Evolutionary conservation across 768 basidiomycete genomes (phyloP), one percentile per base, ranked within the genome.

Genomic region (Amanita pallidorosea): DNA sequence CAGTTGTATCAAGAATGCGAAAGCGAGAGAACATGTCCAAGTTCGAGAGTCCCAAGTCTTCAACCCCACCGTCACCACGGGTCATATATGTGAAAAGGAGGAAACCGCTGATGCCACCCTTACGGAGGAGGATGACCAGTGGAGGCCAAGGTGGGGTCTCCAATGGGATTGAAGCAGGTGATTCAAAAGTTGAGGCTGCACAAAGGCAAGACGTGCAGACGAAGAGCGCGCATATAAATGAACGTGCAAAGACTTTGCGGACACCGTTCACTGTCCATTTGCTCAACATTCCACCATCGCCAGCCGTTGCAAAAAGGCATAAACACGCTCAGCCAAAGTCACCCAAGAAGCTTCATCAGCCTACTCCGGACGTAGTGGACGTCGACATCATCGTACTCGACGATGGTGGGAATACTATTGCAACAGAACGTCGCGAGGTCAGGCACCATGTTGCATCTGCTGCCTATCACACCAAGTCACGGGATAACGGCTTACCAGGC

Each of bases 311-410:
- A 44, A 56, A 50, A 29, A 64, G 23, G 27, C 33, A 15, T 17
- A 51, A 37, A 34, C 31, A 17, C 37, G 31, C 17, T 23, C 5
- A 12, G 15, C 20, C 51, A 12, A 37, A 13, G n/a, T 2, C 23
- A 20, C n/a, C 4, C 4, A 31, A 7, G 38, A 38, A 47, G 33
- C 29, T 46, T 25, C 52, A 58, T 3, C 67, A 63, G 50, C 66
- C 72, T 6, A 66, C 67, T 36, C 68, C 73, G 1, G 75, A 79
- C 1, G 62, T 76, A 17, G 72, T 87, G 11, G 71, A 80, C 36
- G 68, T 87, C 45, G 83, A 88, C 42, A 88, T 89, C 46, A 67
- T 81, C 34, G 68, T 85, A 33, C 50, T 88, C 20, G 85, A 89
- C 60, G 72, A 75, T 27, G 60, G 68, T 27, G 87, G 87, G 11